A percentile compares a stretch with the other conserved stretches of the same genome.
Evolutionary conservation across 257 asterid genomes (phyloP).

Genomic region (Solanum verrucosum): DNA sequence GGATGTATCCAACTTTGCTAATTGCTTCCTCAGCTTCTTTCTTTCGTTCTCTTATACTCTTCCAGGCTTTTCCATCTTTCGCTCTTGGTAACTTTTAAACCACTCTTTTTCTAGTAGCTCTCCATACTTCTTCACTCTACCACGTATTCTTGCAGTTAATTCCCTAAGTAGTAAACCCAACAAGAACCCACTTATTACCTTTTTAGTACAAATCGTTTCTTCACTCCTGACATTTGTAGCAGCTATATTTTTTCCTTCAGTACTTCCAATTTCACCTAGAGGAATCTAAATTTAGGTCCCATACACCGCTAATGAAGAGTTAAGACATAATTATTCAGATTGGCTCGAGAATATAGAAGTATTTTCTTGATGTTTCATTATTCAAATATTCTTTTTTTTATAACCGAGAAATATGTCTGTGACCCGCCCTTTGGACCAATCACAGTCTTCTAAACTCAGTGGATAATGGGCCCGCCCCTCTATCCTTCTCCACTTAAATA

Average conservation of each 20-base stretch:
- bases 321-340: background rate
- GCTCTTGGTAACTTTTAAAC: background rate
- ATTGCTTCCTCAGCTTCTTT: background rate
- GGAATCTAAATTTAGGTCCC: background rate
- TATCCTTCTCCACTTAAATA: no score
- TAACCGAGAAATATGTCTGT: no score
- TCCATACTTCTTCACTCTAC: background rate
- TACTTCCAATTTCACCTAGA: background rate
- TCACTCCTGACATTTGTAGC: background rate
- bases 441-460: no score
- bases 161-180: background rate
- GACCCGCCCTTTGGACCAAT: no score
- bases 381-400: background rate
- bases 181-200: background rate
- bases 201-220: background rate
- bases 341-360: background rate
- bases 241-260: background rate
- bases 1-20: background rate
- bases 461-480: no score
- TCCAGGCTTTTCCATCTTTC: background rate
- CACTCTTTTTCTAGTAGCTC: background rate
- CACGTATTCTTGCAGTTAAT: background rate
- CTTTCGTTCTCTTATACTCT: background rate
- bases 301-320: background rate
- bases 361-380: background rate